Evolutionary conservation across 257 asterid genomes (phyloP).

Genomic region (Jasminum sambac): DNA sequence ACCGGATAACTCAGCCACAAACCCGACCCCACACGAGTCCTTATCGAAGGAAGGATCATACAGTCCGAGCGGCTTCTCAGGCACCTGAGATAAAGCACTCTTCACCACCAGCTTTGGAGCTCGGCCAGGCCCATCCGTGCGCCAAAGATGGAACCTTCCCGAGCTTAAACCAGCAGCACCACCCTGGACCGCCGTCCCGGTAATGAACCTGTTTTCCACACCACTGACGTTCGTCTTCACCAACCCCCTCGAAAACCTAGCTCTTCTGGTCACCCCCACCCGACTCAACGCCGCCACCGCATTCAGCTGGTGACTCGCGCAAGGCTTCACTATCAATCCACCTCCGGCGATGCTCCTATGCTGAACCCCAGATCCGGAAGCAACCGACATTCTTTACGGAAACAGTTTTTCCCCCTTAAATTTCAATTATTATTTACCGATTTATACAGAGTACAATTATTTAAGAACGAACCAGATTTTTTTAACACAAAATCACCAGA

Average conservation of each 20-base stretch:
- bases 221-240: conserved; percentile 32
- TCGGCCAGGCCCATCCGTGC: conserved; percentile 52
- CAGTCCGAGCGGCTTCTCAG: conserved; percentile 93
- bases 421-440: background rate
- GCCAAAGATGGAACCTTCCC: conserved; percentile 59
- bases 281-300: conserved; percentile 68
- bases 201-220: conserved; percentile 44
- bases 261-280: conserved; percentile 23
- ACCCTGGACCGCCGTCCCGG: conserved; percentile 44
- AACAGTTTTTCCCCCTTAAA: background rate
- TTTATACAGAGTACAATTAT: background rate
- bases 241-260: conserved; percentile 39
- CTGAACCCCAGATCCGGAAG: conserved; percentile 51
- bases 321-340: conserved; percentile 42
- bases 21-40: conserved; percentile 99
- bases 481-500: conserved; percentile 19
- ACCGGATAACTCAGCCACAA: conserved; percentile 96
- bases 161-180: conserved; percentile 40
- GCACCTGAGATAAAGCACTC: conserved; percentile 78
- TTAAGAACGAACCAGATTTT: background rate
- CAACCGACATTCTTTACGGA: conserved; percentile 58
- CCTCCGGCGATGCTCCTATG: conserved; percentile 28
- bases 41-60: conserved; percentile 90
- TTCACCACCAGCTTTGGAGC: conserved; percentile 62
- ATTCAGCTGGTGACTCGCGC: conserved; percentile 68